A percentile compares a stretch with the other conserved stretches of the same genome.
These are phyloP conservation scores for Aureobasidium sp. DNA, from an alignment of 2,329 filamentous ascomycete species.

Conservation along the genomic window DNA sequence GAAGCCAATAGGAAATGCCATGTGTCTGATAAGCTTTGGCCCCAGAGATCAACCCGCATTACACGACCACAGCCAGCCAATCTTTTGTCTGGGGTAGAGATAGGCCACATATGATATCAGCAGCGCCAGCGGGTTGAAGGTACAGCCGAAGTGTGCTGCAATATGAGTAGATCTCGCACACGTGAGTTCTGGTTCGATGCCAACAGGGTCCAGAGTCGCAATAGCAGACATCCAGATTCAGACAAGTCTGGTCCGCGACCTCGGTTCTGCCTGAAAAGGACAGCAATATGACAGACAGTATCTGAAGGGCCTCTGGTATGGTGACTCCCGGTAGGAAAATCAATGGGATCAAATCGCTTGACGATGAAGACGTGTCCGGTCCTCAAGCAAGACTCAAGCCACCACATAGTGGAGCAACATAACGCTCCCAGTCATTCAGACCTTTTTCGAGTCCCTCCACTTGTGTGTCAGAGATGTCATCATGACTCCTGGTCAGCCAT, in stretches of 20 bases:
- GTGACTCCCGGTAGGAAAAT: not conserved
- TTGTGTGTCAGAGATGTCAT: conserved; percentile 14
- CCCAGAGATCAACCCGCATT: not conserved
- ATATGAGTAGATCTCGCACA: not conserved
- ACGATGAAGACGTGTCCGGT: too few relatives aligned
- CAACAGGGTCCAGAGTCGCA: not conserved
- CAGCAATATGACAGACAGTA: too few relatives aligned
- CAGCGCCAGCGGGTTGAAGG: not conserved
- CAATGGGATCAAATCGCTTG: not conserved
- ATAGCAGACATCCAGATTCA: not conserved
- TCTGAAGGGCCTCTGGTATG: not conserved
- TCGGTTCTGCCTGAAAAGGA: not conserved
- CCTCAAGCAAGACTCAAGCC: conserved; percentile 34
- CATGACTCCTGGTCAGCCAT: conserved; percentile 37
- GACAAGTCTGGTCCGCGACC: not conserved
- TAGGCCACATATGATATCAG: not conserved
- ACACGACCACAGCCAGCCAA: not conserved
- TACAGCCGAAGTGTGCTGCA: not conserved
- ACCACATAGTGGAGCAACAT: conserved; percentile 34
- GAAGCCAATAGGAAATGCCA: not conserved
- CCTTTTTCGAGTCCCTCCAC: conserved; percentile 18
- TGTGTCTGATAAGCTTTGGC: not conserved
- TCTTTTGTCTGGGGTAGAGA: not conserved
- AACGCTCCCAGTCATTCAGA: conserved; percentile 35
- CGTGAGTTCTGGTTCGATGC: not conserved